These are phyloP conservation scores for Nannizziopsis arthrosporioides DNA, from an alignment of 2,329 filamentous ascomycete genomes.

Conservation along the genomic window DNA sequence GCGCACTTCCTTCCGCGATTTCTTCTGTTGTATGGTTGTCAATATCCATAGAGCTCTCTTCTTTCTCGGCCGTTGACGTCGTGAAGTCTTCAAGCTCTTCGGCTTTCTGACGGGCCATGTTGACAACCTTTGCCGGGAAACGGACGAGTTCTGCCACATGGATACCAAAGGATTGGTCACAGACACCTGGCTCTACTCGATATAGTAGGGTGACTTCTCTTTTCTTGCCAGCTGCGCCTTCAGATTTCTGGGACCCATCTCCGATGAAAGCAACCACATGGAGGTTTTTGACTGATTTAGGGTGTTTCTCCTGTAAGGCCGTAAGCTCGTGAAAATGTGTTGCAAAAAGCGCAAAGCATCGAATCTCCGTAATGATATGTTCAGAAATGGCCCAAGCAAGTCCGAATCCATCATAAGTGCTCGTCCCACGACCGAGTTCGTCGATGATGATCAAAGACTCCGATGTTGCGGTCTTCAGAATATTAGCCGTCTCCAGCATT, in stretches of 20 bases:
- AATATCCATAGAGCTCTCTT: constrained; percentile 26
- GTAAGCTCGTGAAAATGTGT: constrained; percentile 98
- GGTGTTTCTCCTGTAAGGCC: constrained; percentile 72
- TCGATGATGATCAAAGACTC: constrained; percentile 98
- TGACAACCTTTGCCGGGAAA: constrained; percentile 92
- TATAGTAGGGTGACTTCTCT: constrained; percentile 87
- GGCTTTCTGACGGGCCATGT: constrained; percentile 98
- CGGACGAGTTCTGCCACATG: constrained; percentile 94
- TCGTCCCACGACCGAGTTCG: constrained; percentile 89
- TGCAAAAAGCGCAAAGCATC: constrained; percentile 87
- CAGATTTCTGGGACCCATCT: constrained; percentile 33
- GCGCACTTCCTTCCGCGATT: constrained; percentile 72
- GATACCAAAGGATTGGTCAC: constrained; percentile 95
- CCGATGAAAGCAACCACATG: constrained; percentile 92
- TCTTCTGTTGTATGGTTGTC: constrained; percentile 63
- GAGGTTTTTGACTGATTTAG: constrained; percentile 72
- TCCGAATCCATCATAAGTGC: constrained; percentile 95
- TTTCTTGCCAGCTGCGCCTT: constrained; percentile 36
- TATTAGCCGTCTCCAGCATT: constrained; percentile 98
- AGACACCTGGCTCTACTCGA: constrained; percentile 90
- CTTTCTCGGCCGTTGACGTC: constrained; percentile 28
- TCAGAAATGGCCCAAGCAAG: constrained; percentile 99
- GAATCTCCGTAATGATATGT: constrained; percentile 90
- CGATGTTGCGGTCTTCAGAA: constrained; percentile 87
- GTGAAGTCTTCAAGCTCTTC: constrained; percentile 92